Base-by-base conservation (phyloP, 805 yeast genomes). In the Ogataea trehalophila region DNA sequence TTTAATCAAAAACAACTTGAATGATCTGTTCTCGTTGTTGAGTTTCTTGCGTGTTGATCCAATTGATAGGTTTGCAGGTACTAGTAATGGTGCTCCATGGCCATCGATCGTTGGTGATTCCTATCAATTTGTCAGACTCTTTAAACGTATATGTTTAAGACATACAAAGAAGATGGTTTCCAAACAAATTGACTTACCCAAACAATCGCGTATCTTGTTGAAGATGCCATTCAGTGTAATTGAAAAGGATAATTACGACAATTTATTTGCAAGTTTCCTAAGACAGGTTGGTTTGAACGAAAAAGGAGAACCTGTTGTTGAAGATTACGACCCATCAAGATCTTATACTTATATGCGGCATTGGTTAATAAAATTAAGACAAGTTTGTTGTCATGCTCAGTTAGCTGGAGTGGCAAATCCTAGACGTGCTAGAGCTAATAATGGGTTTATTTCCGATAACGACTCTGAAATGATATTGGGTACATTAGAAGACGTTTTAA, bases 151-250 rank as follows among this genome's bases (percentile, higher is more conserved):
- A 6, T 77, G 88, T 16, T 62, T 91, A 9, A 70, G 99, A 34
- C 98, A 94, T 61, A 85, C 96, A 0, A 90, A 89, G 57, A 76
- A 81, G 14, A 81, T 85, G 83, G 96, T 94, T 0, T 77, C 80
- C 34, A 74, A 79, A 41, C 95, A 92, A 57, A 81, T 94, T 15
- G 61, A 72, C 37, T 70, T 94, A 9, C 99, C 99, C 0, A 79
- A 80, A 0, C 99, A 94, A 61, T 73, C 74, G 4, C 73, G 96
- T 44, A 72, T 81, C 9, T 69, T 90, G 41, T 65, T 94, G 42
- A 74, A 87, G 1, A 72, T 87, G 17, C 88, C 90, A 2, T 86
- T 94, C 62, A 81, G 86, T 3, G 81, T 88, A 0, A 78, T 94
- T 18, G 99, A 94, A 61, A 85, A 86, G 59, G 89, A 87, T 59